Evolutionary conservation across 805 yeast species (phyloP), one percentile per base, ranked within the genome.

Genomic region (Candida cerambycidarum): DNA sequence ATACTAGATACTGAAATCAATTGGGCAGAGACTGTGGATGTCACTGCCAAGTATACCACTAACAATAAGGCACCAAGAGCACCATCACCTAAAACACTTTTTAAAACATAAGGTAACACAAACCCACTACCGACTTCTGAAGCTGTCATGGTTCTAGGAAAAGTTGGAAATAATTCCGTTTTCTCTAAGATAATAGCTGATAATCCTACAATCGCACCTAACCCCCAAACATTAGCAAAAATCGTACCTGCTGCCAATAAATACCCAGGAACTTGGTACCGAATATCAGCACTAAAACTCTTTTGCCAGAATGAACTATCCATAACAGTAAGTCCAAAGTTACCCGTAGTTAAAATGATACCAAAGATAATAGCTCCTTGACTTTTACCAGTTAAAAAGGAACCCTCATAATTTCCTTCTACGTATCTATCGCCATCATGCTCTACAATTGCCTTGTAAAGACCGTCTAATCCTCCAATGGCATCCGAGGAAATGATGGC

Each of bases 301-400:
- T 67, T 67, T 48, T 68, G 73, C 69, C 72, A 67, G 41, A 64
- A 69, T 2, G 69, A 62, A 19, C 65, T 56, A 48, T 69, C 74
- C 60, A 64, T 59, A 14, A 68, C 61, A 2, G 70, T 61, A 17
- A 65, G 50, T 6, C 70, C 71, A 38, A 65, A 58, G 43, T 65
- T 67, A 36, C 73, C 71, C 24, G 57, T 46, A 5, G 65, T 55
- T 30, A 61, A 59, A 34, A 63, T 63, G 32, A 67, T 53, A 1
- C 69, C 69, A 47, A 66, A 65, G 38, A 59, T 52, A 18, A 63
- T 52, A 21, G 65, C 65, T 8, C 65, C 65, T 41, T 61, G 55
- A 24, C 68, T 62, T 35, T 59, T 61, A n/a, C 66, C 64, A 11
- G 71, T 66, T n/a, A 66, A 44, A 30, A 55, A 55, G 13, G 69